A percentile compares a stretch with the other conserved stretches of the same genome.
Evolutionary conservation across 1,284 basidiomycete genomes (phyloP).

Genomic region (Ustilago curta): DNA sequence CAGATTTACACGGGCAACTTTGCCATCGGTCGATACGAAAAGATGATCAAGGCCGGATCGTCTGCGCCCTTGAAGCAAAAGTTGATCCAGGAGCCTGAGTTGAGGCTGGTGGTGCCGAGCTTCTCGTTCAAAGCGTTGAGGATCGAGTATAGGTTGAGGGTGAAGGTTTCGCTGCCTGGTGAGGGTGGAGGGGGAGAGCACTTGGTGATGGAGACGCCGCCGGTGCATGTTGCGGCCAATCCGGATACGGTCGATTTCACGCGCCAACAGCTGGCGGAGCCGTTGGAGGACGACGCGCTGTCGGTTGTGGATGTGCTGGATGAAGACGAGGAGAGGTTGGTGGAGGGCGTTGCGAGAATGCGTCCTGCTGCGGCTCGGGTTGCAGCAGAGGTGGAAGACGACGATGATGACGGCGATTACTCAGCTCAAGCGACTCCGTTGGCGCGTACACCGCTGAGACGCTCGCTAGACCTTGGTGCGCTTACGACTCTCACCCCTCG

Average conservation of each 20-base stretch:
- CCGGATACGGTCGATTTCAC: conserved; percentile 52
- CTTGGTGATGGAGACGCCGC: conserved; percentile 49
- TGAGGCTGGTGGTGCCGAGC: conserved; percentile 46
- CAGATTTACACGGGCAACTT: conserved; percentile 53
- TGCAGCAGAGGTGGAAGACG: conserved; percentile 13
- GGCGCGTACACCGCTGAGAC: conserved; percentile 39
- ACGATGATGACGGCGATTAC: conserved; percentile 30
- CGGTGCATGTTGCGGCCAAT: conserved; percentile 43
- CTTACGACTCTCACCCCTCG: conserved; percentile 10
- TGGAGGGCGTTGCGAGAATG: conserved; percentile 21
- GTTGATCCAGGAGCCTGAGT: conserved; percentile 34
- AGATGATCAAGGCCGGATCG: conserved; percentile 45
- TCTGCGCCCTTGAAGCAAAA: conserved; percentile 40
- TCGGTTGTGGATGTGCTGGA: conserved; percentile 43
- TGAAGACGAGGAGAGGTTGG: conserved; percentile 43
- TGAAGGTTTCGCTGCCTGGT: conserved; percentile 35
- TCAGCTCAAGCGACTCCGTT: conserved; percentile 49
- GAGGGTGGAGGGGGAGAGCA: conserved; percentile 1
- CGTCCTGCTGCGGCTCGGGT: neutral
- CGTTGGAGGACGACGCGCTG: conserved; percentile 36
- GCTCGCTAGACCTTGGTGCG: conserved; percentile 36
- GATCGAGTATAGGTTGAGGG: conserved; percentile 44
- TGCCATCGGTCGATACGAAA: conserved; percentile 46
- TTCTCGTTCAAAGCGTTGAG: conserved; percentile 51
- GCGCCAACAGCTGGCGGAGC: conserved; percentile 26